Evolutionary conservation across 2,329 filamentous ascomycete species (phyloP).

Genomic region (Alternaria solani): DNA sequence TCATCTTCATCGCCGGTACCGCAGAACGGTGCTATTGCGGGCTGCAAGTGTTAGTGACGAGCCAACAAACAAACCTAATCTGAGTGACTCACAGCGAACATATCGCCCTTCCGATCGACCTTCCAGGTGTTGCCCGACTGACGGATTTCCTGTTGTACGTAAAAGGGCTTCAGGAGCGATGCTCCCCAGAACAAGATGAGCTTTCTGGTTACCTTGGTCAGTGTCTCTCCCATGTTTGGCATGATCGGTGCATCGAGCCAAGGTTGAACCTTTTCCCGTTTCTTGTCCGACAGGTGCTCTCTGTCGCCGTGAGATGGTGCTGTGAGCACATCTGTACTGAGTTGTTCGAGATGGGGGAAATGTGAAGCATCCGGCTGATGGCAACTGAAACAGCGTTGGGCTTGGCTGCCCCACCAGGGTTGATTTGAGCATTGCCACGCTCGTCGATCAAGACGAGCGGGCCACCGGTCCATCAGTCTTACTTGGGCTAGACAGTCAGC

Average conservation of each 20-base stretch:
- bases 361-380: slow-evolving; percentile 32
- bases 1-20: slow-evolving; percentile 13
- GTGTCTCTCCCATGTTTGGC: neutral
- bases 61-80: neutral
- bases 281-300: slow-evolving; percentile 40
- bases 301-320: slow-evolving; percentile 27
- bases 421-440: slow-evolving; percentile 13
- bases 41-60: slow-evolving; percentile 6
- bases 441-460: slow-evolving; percentile 11
- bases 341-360: slow-evolving; percentile 37
- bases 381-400: slow-evolving; percentile 31
- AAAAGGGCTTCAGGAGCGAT: slow-evolving; percentile 21
- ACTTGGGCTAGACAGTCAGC: slow-evolving; percentile 37
- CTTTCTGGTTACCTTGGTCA: slow-evolving; percentile 31
- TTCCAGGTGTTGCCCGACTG: slow-evolving; percentile 21
- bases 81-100: slow-evolving; percentile 23
- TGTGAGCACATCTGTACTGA: slow-evolving; percentile 34
- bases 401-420: slow-evolving; percentile 9
- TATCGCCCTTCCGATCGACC: slow-evolving; percentile 26
- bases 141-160: slow-evolving; percentile 35
- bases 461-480: slow-evolving; percentile 36
- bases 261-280: slow-evolving; percentile 33
- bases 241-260: slow-evolving; percentile 37
- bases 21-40: slow-evolving; percentile 7
- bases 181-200: slow-evolving; percentile 23